These are phyloP conservation scores for Coniferiporia sulphurascens DNA, from an alignment of 1,284 basidiomycete genomes.

Conservation along the genomic window DNA sequence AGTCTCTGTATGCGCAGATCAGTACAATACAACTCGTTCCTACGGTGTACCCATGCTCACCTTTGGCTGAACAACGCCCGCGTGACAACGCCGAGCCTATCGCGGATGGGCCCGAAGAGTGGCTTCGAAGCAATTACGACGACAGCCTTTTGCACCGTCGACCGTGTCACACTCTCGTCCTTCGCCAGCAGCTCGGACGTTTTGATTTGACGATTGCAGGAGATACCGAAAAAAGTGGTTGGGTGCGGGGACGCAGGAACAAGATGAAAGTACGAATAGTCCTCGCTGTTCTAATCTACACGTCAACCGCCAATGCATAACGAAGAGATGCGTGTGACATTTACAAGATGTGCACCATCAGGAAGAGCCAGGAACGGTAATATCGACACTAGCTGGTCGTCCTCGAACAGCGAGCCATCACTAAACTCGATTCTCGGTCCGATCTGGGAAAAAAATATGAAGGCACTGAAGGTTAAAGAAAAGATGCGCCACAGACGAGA, in stretches of 20 bases:
- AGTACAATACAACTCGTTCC: not conserved
- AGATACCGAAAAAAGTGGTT: slow-evolving; percentile 89
- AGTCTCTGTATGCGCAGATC: slow-evolving; percentile 51
- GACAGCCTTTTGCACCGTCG: slow-evolving; percentile 96
- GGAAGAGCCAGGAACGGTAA: slow-evolving; percentile 97
- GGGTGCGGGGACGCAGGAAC: slow-evolving; percentile 65
- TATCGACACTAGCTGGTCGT: slow-evolving; percentile 77
- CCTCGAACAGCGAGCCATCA: slow-evolving; percentile 64
- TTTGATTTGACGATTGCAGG: slow-evolving; percentile 96
- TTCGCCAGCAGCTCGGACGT: slow-evolving; percentile 78
- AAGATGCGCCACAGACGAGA: slow-evolving; percentile 45
- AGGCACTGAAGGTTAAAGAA: not conserved
- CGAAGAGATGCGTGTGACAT: slow-evolving; percentile 15
- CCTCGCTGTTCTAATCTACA: slow-evolving; percentile 71
- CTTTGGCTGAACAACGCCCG: slow-evolving; percentile 84
- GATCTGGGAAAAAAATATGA: slow-evolving; percentile 45
- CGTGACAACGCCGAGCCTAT: slow-evolving; percentile 96
- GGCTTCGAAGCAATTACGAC: slow-evolving; percentile 90
- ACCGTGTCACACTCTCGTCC: slow-evolving; percentile 86
- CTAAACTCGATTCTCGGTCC: slow-evolving; percentile 88
- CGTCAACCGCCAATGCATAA: slow-evolving; percentile 13
- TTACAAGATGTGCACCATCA: slow-evolving; percentile 91
- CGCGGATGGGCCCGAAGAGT: slow-evolving; percentile 83
- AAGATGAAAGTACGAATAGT: slow-evolving; percentile 96
- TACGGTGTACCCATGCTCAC: slow-evolving; percentile 27